Evolutionary conservation across 1,284 basidiomycete species (phyloP), one percentile per base, ranked within the genome.

Genomic region (Agroathelia rolfsii): DNA sequence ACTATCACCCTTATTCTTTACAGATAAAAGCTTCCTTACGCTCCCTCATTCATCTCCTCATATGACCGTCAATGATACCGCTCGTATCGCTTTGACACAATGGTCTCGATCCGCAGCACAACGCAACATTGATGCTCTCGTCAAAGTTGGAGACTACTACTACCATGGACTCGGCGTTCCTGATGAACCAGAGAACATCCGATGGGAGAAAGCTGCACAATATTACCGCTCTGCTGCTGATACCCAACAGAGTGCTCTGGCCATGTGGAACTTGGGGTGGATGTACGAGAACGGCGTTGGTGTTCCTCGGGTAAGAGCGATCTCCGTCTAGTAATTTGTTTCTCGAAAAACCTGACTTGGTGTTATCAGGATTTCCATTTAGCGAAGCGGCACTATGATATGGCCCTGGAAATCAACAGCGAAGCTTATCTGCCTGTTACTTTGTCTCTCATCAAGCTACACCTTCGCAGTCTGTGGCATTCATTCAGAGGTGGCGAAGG

Each of bases 201-300:
- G 80, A 11, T 76, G 76, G 51, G 85, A 89, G 50, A 89, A 89
- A 45, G 95, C 95, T 0, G 88, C 86, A 0, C 76, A 78, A 11
- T 96, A 89, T 54, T 98, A 98, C 52, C 89, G 89, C 50, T 82
- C 86, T 17, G 89, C 89, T 5, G 88, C 88, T 2, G 89, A 93
- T 45, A 92, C 87, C 2, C 85, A 90, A 41, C 50, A 82, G 39
- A 94, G 88, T 44, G 88, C 93, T 1, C 67, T 98, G 44, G 93
- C 94, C 2, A 90, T 94, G 78, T 98, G 93, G 92, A 96, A 96
- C 50, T 60, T 98, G 16, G 95, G 94, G 1, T 96, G 86, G 85
- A 95, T 98, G 90, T 96, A 97, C 54, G 94, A 98, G 61, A 86
- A 90, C 47, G 95, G 95, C 0, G 56, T 85, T 16, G 95, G 95